Base-by-base conservation (phyloP, 495 filamentous ascomycete species). In the Podospora comata region DNA sequence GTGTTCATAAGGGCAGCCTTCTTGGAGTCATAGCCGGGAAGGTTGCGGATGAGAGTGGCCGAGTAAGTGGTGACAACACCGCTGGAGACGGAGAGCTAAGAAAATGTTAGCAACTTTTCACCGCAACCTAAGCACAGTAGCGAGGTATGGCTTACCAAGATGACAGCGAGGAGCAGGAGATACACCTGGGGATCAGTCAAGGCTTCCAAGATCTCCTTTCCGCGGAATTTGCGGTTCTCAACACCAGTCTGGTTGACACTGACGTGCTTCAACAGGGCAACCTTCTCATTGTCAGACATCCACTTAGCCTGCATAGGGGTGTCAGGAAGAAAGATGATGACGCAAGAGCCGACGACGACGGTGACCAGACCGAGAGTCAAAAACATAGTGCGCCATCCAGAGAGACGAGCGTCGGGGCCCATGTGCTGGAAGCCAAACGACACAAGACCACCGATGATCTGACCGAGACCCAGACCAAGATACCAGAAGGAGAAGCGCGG, bases 401-500 rank as follows among this genome's bases (percentile, higher is more conserved):
- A 74, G 19, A 90, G 78, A 28, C 74, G 39, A 48, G 76, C 68
- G 56, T 74, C 71, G 27, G 74, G 70, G 4, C 72, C 64, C 6
- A 88, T 79, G 63, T 88, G 84, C 75, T 90, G 88, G 68, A 87
- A 87, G 18, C 78, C 88, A 67, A 80, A 90, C 4, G 86, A 88
- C 32, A 89, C 76, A 28, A 87, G 64, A 0, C 88, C 88, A 3
- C 88, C 88, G 55, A 89, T 28, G 26, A 90, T 89, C 76, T 88
- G 88, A 18, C 85, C 87, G 23, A 84, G 66, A 1, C 88, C 88
- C 6, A 89, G 77, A 26, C 88, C 87, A 39, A 79, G 81, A 72
- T 87, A 89, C 88, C 88, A 91, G 71, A 89, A 78, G n/a, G 80
- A 83, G 69, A 88, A 88, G 20, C 88, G 83, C 0, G 86, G 85